These are phyloP conservation scores for Quaeritorhiza haematococci DNA, from an alignment of 371 early-diverging fungal species.

Conservation along the genomic window DNA sequence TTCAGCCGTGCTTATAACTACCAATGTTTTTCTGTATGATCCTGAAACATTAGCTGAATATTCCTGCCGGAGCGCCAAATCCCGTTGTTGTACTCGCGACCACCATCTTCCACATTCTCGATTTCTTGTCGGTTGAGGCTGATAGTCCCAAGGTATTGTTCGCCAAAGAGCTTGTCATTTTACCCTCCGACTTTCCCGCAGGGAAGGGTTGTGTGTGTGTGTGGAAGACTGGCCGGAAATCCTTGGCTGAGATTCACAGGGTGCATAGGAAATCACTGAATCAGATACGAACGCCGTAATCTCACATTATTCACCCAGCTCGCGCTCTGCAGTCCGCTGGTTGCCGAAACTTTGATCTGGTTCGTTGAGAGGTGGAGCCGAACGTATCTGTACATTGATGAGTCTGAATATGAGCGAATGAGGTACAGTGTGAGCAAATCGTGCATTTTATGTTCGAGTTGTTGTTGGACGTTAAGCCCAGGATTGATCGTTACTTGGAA, in stretches of 20 bases:
- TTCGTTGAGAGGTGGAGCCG: conserved; percentile 71
- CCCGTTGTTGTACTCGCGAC: conserved; percentile 50
- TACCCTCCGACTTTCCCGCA: no score
- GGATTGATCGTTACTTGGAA: no score
- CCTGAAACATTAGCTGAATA: background rate
- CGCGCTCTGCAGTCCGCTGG: conserved; percentile 59
- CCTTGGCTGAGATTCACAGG: no score
- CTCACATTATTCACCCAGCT: conserved; percentile 7
- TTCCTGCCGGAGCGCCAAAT: conserved; percentile 38
- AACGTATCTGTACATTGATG: conserved; percentile 62
- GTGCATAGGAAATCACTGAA: background rate
- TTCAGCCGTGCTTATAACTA: no score
- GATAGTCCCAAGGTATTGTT: conserved; percentile 40
- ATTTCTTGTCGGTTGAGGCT: conserved; percentile 41
- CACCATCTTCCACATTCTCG: conserved; percentile 46
- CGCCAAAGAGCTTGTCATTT: background rate
- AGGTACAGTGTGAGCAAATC: conserved; percentile 33
- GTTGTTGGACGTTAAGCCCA: background rate
- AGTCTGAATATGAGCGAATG: conserved; percentile 54
- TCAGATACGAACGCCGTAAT: background rate
- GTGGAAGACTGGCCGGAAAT: no score
- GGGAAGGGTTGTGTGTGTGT: no score
- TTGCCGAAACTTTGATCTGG: conserved; percentile 68
- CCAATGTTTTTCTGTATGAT: background rate
- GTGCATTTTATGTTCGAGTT: background rate